phyloP scores from a whole-genome alignment of 1,284 basidiomycete genomes.

The Paramarasmius palmivorus region DNA sequence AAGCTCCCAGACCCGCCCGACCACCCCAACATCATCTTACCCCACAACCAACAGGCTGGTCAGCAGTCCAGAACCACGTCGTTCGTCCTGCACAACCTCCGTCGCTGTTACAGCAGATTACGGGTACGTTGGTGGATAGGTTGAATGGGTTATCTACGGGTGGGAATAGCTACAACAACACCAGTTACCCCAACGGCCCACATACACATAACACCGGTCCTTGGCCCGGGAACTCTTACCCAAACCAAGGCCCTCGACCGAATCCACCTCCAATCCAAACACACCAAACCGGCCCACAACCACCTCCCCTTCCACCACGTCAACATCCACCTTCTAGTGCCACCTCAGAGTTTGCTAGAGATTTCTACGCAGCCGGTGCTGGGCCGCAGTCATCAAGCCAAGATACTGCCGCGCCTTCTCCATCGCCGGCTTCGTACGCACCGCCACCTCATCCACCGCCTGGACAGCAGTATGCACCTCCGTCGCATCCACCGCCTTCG shows the following conservation, averaged over 20 bases:
- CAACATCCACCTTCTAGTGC: slow-evolving; percentile 5
- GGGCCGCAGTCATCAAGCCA: slow-evolving; percentile 13
- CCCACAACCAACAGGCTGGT: slow-evolving; percentile 15
- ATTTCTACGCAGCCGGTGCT: slow-evolving; percentile 52
- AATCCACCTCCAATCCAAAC: neutral
- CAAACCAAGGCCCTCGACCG: neutral
- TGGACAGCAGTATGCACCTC: slow-evolving; percentile 19
- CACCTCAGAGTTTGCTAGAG: slow-evolving; percentile 44
- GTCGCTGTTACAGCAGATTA: slow-evolving; percentile 12
- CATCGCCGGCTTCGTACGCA: neutral
- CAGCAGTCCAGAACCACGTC: slow-evolving; percentile 11
- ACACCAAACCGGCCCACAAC: slow-evolving; percentile 4
- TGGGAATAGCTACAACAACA: slow-evolving; percentile 1
- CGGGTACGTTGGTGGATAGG: slow-evolving; percentile 19
- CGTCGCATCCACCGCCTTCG: slow-evolving; percentile 23
- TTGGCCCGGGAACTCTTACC: neutral
- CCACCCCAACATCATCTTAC: slow-evolving; percentile 12
- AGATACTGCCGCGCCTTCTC: neutral
- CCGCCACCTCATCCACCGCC: slow-evolving; percentile 9
- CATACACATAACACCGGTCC: slow-evolving; percentile 15
- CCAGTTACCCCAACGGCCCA: slow-evolving; percentile 5
- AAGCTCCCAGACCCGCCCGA: slow-evolving; percentile 27
- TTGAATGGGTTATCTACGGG: slow-evolving; percentile 12
- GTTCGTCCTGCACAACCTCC: slow-evolving; percentile 11
- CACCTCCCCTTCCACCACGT: slow-evolving; percentile 18